Base-by-base conservation (phyloP, 148 eudicot species). In the Bassia scoparia region DNA sequence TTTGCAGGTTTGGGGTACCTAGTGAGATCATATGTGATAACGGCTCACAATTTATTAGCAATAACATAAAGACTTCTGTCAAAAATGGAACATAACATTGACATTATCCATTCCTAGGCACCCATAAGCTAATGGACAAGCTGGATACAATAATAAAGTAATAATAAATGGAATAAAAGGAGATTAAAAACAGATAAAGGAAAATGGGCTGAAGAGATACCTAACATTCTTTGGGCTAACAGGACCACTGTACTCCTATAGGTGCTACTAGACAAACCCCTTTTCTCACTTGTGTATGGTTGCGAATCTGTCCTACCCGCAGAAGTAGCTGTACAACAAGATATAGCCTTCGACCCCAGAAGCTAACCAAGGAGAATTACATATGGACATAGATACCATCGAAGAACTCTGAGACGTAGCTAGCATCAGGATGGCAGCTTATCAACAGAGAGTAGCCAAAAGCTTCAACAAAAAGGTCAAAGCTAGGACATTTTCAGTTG, bases 191-290 rank as follows among this genome's bases (percentile, higher is more conserved):
- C 3, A 20, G 24, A 38, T 5, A 35, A 66, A 66, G 48, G 69
- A 16, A 20, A 23, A 35, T 66, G 48, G 69, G 46, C 9, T 12
- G 69, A 66, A 2, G 49, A 66, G 49, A 7, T 66, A 35, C 69
- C 69, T 4, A 5, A 17, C 2, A 18, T 35, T 21, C 50, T 66
- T 0, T 66, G 49, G 69, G 44, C 49, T 16, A n/a, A 66, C 46
- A 66, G 48, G 23, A 66, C 69, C 49, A n/a, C n/a, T n/a, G n/a
- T n/a, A 66, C 69, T 23, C 46, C 69, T n/a, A 66, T 18, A 24
- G 11, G 1, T 35, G 46, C 48, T 3, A 66, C 69, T 0, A 26
- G 69, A 4, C 50, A 35, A 15, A 35, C 48, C 0, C 46, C n/a
- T n/a, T n/a, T n/a, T n/a, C n/a, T n/a, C n/a, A n/a, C n/a, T n/a